Evolutionary conservation across 208 protist species (phyloP), one percentile per base, ranked within the genome.

Genomic region (Balamuthia mandrillaris): DNA sequence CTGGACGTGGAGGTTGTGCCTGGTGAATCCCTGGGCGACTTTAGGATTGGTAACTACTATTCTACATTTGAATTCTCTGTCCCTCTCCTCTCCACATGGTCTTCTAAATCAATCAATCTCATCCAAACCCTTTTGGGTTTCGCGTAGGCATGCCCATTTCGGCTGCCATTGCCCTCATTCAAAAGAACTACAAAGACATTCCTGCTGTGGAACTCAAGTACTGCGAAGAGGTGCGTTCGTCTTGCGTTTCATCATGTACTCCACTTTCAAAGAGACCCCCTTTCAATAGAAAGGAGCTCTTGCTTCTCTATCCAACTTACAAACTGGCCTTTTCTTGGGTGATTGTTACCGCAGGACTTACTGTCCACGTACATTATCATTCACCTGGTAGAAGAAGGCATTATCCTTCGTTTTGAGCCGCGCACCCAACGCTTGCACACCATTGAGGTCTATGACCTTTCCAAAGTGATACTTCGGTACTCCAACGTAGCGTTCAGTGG

Each of bases 151-250:
- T 79, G 70, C 70, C 70, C 70, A 79, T 79, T 18, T 79, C 70
- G 14, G 10, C 70, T 35, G 70, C 70, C 45, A 79, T 79, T 2
- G 42, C 42, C 42, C 24, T 58, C 70, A 79, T 79, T 27, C 70
- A 79, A 79, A 79, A 79, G 70, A 79, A 56, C 70, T 79, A 79
- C 49, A 79, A 79, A 35, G 58, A 27, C 37, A 79, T 79, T 14
- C 42, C 70, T 6, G 14, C 70, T 14, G 70, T 56, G 21, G 70
- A 79, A 18, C 45, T 79, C 44, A 79, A 79, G 49, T 79, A 79
- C 42, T 79, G 70, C 49, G 70, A 79, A 79, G 70, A 79, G 70
- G 70, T 79, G n/a, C n/a, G n/a, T n/a, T n/a, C n/a, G n/a, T n/a
- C n/a, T n/a, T n/a, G n/a, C n/a, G n/a, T n/a, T n/a, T n/a, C n/a